Percentiles rank a stretch among this genome's conserved stretches.
Conservation (phyloP, 441 rosid species). For the Eruca vesicaria region DNA sequence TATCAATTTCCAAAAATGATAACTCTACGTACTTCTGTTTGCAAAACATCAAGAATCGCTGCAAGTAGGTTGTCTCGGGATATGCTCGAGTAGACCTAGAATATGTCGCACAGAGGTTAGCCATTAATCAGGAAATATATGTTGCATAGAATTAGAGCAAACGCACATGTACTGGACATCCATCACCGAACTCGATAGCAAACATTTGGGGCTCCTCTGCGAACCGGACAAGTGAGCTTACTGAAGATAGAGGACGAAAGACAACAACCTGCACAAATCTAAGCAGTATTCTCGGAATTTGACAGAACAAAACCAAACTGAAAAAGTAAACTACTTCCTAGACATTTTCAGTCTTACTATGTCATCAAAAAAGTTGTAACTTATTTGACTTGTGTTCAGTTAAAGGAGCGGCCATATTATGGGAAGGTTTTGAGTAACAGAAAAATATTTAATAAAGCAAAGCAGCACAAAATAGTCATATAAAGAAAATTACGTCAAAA, state of each 20-base stretch:
- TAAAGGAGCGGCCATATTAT: not conserved
- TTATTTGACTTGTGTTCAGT: constrained; percentile 1
- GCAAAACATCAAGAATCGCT: constrained; percentile 92
- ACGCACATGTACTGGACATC: constrained; percentile 96
- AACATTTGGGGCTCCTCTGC: constrained; percentile 99
- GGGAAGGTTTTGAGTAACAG: not conserved
- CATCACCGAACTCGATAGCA: constrained; percentile 96
- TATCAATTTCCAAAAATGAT: constrained; percentile 36
- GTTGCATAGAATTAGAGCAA: constrained; percentile 15
- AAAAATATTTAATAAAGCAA: not conserved
- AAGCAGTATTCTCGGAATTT: constrained; percentile 78
- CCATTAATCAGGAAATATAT: constrained; percentile 26
- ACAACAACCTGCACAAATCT: constrained; percentile 99
- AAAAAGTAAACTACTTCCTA: constrained; percentile 12
- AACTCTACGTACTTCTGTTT: constrained; percentile 86
- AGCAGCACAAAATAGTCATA: not conserved
- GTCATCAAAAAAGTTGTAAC: not conserved
- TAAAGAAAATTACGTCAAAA: not conserved
- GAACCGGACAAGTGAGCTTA: constrained; percentile 89
- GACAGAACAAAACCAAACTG: constrained; percentile 39
- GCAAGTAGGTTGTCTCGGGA: constrained; percentile 97
- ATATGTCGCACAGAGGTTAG: constrained; percentile 38
- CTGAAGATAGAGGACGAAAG: constrained; percentile 91
- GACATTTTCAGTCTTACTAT: constrained; percentile 6
- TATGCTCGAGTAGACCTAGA: constrained; percentile 94